Base-by-base conservation (phyloP, 345 rosid species). In the Citrus trifoliata region DNA sequence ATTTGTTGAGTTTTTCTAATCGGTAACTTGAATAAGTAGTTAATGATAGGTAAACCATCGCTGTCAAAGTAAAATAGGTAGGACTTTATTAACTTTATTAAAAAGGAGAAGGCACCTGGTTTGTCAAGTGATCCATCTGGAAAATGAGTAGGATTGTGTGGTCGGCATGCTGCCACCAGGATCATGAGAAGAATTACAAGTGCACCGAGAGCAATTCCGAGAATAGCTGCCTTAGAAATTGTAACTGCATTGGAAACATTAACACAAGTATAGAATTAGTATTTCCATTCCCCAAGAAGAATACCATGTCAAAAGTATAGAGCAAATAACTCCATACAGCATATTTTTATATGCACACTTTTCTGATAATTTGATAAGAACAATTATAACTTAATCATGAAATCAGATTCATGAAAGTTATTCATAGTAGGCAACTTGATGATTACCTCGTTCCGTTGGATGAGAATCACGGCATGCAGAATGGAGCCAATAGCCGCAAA, bases 131-230 rank as follows among this genome's bases (percentile, higher is more conserved):
- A 87, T 81, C 95, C 95, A 83, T 94, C 94, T 5, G 81, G 78
- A 72, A 89, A 90, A 7, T 93, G 88, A 32, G 80, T 68, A 51
- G 94, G 90, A 69, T 88, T 87, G 74, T 94, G 93, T 0, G 98
- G 94, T 7, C 95, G 84, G 77, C 91, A 94, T 38, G 91, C 95
- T 42, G 94, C 98, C 70, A 89, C 83, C 78, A 94, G 80, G 80
- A 96, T 90, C 95, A 96, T 85, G 64, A 96, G 93, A 79, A 94
- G 98, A 86, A 94, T 81, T 48, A 90, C 93, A 73, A 94, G 93
- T 68, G 88, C 97, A 19, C 98, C 98, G n/a, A 96, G 86, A 7
- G 97, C 92, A 55, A 96, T 94, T 42, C 99, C 99, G 4, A 91
- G 89, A 78, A 94, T 96, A 51, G 97, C 95, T 18, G 94, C 98